phyloP scores from a whole-genome alignment of 257 asterid species.

The Solanum chilense region DNA sequence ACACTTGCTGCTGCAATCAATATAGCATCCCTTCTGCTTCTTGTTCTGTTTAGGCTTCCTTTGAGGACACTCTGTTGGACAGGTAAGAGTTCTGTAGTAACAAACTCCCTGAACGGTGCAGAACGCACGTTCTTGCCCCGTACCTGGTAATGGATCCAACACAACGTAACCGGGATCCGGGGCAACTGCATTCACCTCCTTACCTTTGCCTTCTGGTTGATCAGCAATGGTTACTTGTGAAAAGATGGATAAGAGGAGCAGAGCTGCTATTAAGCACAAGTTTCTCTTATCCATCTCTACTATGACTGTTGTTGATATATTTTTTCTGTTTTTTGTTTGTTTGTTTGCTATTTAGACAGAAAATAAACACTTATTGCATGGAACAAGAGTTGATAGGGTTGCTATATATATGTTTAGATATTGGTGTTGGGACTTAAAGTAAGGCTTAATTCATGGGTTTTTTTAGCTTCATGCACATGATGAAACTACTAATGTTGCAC shows the following conservation, averaged over 20 bases:
- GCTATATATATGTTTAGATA: conserved; percentile 4
- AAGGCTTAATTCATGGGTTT: conserved; percentile 14
- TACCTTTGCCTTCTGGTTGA: conserved; percentile 26
- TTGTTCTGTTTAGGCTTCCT: conserved; percentile 56
- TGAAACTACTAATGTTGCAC: not conserved
- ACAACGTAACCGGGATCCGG: conserved; percentile 15
- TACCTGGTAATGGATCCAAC: conserved; percentile 17
- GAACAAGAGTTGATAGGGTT: not conserved
- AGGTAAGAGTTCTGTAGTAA: conserved; percentile 26
- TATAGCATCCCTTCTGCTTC: conserved; percentile 48
- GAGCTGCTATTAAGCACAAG: conserved; percentile 11
- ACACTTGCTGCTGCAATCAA: conserved; percentile 56
- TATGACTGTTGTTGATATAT: not conserved
- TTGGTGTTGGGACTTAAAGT: conserved; percentile 5
- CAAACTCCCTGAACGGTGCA: conserved; percentile 38
- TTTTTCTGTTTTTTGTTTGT: not conserved
- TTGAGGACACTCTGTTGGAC: conserved; percentile 42
- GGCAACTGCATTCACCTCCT: conserved; percentile 18
- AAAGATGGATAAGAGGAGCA: conserved; percentile 28
- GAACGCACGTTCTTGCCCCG: conserved; percentile 36
- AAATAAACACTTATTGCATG: not conserved
- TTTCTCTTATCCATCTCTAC: conserved; percentile 27
- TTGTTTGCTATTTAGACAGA: not conserved
- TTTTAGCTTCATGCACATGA: conserved; percentile 6
- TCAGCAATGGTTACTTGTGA: conserved; percentile 22